Evolutionary conservation across 139 green algal species (phyloP), one percentile per base, ranked within the genome.

Genomic region (Ettlia oleoabundans): DNA sequence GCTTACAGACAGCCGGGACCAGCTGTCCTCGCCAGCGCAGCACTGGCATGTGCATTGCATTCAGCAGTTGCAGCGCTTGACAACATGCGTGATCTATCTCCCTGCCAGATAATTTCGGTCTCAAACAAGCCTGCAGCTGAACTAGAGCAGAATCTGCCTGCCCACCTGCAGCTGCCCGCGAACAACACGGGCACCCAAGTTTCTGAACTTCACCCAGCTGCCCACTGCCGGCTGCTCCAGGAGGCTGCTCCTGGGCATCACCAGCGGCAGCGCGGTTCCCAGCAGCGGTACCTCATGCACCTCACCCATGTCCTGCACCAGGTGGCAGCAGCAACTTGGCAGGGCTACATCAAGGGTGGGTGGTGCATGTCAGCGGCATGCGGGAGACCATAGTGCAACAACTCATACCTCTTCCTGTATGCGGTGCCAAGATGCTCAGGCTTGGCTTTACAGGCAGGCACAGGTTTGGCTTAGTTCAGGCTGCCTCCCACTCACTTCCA

Each of bases 151-250:
- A 24, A 41, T 24, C 24, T 19, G 32, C 55, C 30, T 9, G n/a
- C 65, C 6, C 66, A 78, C 83, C 70, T 87, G 84, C 55, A 90
- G 53, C 85, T 90, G 87, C 19, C 86, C 82, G 41, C 69, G 15
- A 19, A 88, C 71, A 32, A 86, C 76, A 24, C 79, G 76, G 3
- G 80, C 74, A 10, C 74, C 69, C 37, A 86, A 42, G 81, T 91
- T 91, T 38, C 85, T 77, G n/a, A 91, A 51, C 58, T 89, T 90
- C 7, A 90, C 67, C 85, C 85, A 90, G 24, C n/a, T 38, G 51
- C 85, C 85, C 37, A 65, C 66, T 2, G 26, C 2, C 2, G 67
- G 86, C 19, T 24, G 37, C 43, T 65, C 41, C 26, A 47, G 43
- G 33, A 22, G 22, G 22, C 40, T 26, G 63, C 38, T 40, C 18